Evolutionary conservation across 805 yeast species (phyloP).

Genomic region (Nakazawaea holstii): DNA sequence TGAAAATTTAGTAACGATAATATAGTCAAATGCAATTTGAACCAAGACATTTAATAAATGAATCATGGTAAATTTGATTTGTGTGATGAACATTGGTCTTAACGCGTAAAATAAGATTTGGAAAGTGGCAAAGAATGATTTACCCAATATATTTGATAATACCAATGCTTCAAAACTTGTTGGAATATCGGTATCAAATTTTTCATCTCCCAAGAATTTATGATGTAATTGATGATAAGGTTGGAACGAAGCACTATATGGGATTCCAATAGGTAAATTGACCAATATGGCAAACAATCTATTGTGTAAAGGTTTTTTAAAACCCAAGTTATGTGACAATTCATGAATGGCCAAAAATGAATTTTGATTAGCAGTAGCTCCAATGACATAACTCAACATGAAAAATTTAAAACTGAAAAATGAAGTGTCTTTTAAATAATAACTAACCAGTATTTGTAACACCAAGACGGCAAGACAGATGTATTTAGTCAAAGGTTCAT

Average conservation of each 20-base stretch:
- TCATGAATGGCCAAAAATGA: slow-evolving; percentile 86
- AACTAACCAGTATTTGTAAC: slow-evolving; percentile 65
- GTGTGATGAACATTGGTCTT: slow-evolving; percentile 83
- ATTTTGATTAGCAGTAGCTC: slow-evolving; percentile 84
- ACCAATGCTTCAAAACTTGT: slow-evolving; percentile 71
- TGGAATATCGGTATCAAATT: slow-evolving; percentile 84
- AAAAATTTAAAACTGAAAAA: slow-evolving; percentile 52
- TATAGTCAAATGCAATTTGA: slow-evolving; percentile 54
- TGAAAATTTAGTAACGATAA: slow-evolving; percentile 60
- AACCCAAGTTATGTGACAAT: slow-evolving; percentile 76
- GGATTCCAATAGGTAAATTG: slow-evolving; percentile 84
- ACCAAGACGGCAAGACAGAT: slow-evolving; percentile 59
- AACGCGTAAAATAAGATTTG: slow-evolving; percentile 87
- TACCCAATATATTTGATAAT: slow-evolving; percentile 74
- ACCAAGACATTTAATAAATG: slow-evolving; percentile 64
- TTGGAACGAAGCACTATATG: slow-evolving; percentile 82
- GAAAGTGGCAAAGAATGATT: slow-evolving; percentile 84
- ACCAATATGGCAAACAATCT: slow-evolving; percentile 71
- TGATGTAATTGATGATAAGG: slow-evolving; percentile 93
- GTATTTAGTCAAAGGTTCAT: slow-evolving; percentile 82
- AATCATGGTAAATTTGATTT: slow-evolving; percentile 65
- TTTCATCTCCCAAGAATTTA: slow-evolving; percentile 81
- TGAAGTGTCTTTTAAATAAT: slow-evolving; percentile 48
- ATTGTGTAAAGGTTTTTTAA: slow-evolving; percentile 73
- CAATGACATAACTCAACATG: slow-evolving; percentile 65